Conservation (phyloP, 169 alveolate species). For the Cryptosporidium ubiquitum region DNA sequence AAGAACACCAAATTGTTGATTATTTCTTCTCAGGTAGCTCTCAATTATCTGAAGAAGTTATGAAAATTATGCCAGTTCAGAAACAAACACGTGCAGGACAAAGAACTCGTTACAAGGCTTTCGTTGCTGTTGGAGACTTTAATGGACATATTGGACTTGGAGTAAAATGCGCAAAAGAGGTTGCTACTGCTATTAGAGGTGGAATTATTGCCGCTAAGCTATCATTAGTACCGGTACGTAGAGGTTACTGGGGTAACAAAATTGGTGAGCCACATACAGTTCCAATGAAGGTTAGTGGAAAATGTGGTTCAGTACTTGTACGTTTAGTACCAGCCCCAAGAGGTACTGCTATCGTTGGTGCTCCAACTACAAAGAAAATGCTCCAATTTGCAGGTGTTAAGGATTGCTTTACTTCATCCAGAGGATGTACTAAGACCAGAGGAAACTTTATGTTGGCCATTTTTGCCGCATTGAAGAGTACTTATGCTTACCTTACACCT, state of each 20-base stretch:
- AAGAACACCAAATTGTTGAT: slow-evolving; percentile 98
- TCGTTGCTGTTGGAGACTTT: slow-evolving; percentile 98
- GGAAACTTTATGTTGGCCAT: slow-evolving; percentile 97
- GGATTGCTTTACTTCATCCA: slow-evolving; percentile 97
- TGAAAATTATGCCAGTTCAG: slow-evolving; percentile 99
- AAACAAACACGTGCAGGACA: slow-evolving; percentile 99
- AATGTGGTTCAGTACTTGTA: slow-evolving; percentile 99
- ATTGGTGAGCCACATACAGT: slow-evolving; percentile 99
- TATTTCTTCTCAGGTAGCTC: slow-evolving; percentile 91
- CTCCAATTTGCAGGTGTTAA: slow-evolving; percentile 98
- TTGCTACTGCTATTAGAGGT: slow-evolving; percentile 99
- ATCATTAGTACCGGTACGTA: slow-evolving; percentile 97
- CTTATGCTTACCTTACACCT: slow-evolving; percentile 99
- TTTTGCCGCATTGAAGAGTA: slow-evolving; percentile 95
- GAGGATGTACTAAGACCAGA: slow-evolving; percentile 98
- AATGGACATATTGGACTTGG: slow-evolving; percentile 98
- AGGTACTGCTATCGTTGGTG: slow-evolving; percentile 99
- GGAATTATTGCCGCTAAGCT: slow-evolving; percentile 99
- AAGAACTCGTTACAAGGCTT: slow-evolving; percentile 99
- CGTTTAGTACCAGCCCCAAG: slow-evolving; percentile 99
- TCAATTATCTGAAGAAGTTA: slow-evolving; percentile 98
- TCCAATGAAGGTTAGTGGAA: slow-evolving; percentile 99
- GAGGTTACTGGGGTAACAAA: slow-evolving; percentile 99
- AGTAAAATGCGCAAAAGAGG: slow-evolving; percentile 99
- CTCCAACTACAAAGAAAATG: slow-evolving; percentile 98